A percentile compares a stretch with the other conserved stretches of the same genome.
phyloP scores from a whole-genome alignment of 768 basidiomycete species.

The Kwoniella newhampshirensis region DNA sequence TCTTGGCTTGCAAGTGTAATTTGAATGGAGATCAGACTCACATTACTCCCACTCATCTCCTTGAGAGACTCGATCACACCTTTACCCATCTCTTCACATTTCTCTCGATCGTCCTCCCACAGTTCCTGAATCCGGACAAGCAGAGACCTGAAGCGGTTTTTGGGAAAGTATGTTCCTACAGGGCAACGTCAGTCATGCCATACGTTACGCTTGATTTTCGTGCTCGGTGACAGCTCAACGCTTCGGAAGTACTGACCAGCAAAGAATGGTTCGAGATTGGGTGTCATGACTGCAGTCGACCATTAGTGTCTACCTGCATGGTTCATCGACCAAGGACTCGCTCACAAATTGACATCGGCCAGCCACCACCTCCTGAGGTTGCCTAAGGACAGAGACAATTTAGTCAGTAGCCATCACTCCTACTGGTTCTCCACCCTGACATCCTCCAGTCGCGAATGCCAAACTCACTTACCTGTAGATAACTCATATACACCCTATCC shows the following conservation, averaged over 20 bases:
- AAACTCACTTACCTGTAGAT: conserved; percentile 47
- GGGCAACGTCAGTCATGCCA: not conserved
- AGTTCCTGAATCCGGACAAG: conserved; percentile 38
- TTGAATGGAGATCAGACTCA: not conserved
- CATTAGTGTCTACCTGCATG: not conserved
- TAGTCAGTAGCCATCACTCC: no score
- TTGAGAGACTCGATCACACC: conserved; percentile 37
- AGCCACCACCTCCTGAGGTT: conserved; percentile 46
- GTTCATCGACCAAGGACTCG: not conserved
- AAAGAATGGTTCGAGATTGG: conserved; percentile 45
- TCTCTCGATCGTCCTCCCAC: conserved; percentile 45
- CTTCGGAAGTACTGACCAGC: conserved; percentile 34
- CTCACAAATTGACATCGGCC: conserved; percentile 50
- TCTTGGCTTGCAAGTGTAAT: no score
- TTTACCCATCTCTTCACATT: conserved; percentile 32
- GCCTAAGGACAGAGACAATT: no score
- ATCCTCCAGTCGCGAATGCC: not conserved
- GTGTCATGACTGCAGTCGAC: conserved; percentile 43
- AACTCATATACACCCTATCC: conserved; percentile 58
- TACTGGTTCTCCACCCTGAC: no score
- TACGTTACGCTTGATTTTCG: no score
- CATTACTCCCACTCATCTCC: conserved; percentile 29
- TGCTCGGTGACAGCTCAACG: no score
- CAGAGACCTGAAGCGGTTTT: conserved; percentile 29
- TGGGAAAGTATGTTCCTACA: conserved; percentile 46